Conservation (phyloP, 78 protist species). For the Isochrysis galbana region DNA sequence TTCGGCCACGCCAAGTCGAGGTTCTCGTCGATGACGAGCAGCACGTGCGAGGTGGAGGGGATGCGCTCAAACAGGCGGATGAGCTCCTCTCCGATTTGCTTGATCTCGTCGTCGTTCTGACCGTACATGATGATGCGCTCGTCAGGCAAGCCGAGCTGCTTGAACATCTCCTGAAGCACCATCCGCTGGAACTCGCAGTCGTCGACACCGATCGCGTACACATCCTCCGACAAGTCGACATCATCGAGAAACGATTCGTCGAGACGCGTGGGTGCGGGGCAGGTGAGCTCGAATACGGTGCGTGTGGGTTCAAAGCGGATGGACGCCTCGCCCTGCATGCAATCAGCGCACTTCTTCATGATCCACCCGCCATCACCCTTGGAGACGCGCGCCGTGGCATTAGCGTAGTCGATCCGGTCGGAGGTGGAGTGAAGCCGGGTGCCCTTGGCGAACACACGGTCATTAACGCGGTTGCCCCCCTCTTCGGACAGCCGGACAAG, state of each 20-base stretch:
- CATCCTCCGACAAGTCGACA: neutral
- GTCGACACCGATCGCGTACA: neutral
- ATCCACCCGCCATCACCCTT: constrained; percentile 14
- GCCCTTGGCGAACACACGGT: neutral
- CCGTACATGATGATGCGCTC: neutral
- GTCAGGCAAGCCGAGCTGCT: neutral
- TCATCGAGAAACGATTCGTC: neutral
- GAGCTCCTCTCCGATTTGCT: neutral
- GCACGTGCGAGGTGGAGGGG: neutral
- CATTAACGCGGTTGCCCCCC: no score
- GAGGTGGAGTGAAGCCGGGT: neutral
- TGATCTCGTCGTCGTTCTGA: neutral
- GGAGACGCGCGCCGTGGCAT: neutral
- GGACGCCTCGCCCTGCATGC: neutral
- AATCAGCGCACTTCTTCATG: neutral
- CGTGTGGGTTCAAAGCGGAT: neutral
- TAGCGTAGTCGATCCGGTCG: neutral
- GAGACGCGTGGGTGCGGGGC: neutral
- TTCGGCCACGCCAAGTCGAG: neutral
- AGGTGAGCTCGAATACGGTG: neutral
- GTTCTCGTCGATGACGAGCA: neutral
- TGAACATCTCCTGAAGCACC: neutral
- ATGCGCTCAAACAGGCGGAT: neutral
- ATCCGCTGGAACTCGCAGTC: neutral
- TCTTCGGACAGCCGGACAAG: no score